Base-by-base conservation (phyloP, 257 asterid genomes). In the Lycium ferocissimum region DNA sequence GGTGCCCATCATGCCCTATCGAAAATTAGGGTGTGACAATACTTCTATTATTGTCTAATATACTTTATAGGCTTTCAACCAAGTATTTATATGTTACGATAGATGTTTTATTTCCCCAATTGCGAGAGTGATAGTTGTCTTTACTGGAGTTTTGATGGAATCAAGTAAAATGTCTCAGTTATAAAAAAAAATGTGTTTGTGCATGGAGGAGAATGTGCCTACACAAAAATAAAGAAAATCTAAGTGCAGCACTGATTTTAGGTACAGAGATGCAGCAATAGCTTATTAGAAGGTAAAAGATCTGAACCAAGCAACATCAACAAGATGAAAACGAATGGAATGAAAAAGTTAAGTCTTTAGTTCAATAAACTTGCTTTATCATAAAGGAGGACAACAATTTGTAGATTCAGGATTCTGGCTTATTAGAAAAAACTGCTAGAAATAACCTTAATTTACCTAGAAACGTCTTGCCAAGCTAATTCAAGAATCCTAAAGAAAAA, bases 291-390 rank as follows among this genome's bases (percentile, higher is more conserved):
- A 65, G 72, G 72, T 63, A 65, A 33, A 33, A 35, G 2, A 65
- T 33, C 72, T 65, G 72, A 65, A 65, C 43, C 18, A 65, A 65
- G 18, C 45, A 65, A 26, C 9, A 63, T 26, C 26, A 40, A 26
- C 71, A 63, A 65, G 43, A 65, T 33, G 12, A 26, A 65, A 26
- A 65, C 10, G 18, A 65, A 65, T 65, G 43, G 43, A 65, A 65
- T 26, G 72, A 12, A 18, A 26, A 65, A 65, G 45, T 65, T 26
- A 14, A 26, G 72, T 12, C 9, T 26, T 65, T 65, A 9, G 43
- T 65, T 65, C 43, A 65, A 65, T 65, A 26, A 26, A 65, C 72
- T 65, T 65, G 72, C 72, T 26, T 65, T 65, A 65, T 26, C 43
- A 35, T 67, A 14, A 35, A 35, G 20, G 75, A 14, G 47, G 47